phyloP scores from a whole-genome alignment of 352 stramenopile genomes.

The Pythium coloratum region DNA sequence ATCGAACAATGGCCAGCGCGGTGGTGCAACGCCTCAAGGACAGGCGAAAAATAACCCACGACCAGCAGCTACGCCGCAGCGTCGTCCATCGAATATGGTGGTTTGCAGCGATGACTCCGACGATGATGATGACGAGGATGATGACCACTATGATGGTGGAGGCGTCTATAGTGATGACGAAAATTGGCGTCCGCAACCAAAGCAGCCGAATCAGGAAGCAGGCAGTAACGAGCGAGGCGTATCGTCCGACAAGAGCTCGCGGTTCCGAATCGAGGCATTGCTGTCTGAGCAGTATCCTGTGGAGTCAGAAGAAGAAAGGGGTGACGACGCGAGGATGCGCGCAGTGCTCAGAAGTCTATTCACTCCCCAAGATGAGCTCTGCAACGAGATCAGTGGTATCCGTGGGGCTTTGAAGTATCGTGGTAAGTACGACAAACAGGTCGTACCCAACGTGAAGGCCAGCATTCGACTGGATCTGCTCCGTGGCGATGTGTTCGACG shows the following conservation, averaged over 20 bases:
- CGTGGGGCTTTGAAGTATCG: constrained; percentile 62
- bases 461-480: constrained; percentile 68
- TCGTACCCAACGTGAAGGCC: constrained; percentile 68
- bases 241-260: constrained; percentile 9
- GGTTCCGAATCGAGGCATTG: constrained; percentile 30
- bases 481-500: constrained; percentile 55
- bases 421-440: constrained; percentile 42
- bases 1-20: neutral
- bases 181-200: constrained; percentile 19
- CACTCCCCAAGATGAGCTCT: constrained; percentile 62
- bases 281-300: constrained; percentile 51
- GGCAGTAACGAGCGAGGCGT: neutral
- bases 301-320: constrained; percentile 36
- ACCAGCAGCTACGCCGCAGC: constrained; percentile 4
- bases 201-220: neutral
- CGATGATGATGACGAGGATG: constrained; percentile 49
- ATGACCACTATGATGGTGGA: constrained; percentile 37
- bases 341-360: constrained; percentile 78
- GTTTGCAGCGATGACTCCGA: constrained; percentile 66
- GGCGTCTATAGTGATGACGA: constrained; percentile 34
- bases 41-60: neutral
- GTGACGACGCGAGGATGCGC: constrained; percentile 62
- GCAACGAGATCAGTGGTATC: constrained; percentile 52
- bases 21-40: neutral
- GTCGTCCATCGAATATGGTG: constrained; percentile 39